Base-by-base conservation (phyloP, 306 rosid species). In the apple (Malus domestica) region DNA sequence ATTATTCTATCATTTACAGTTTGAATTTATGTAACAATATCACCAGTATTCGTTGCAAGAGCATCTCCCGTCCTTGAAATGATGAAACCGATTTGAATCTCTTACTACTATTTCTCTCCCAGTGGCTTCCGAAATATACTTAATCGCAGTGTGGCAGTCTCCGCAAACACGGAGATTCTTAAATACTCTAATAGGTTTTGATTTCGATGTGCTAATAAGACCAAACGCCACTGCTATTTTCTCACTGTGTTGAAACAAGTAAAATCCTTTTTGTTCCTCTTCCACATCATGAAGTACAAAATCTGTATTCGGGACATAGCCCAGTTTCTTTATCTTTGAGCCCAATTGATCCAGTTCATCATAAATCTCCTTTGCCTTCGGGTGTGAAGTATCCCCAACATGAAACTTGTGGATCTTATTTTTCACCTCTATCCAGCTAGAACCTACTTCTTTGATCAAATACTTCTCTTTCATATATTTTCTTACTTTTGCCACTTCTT, bases 201-300 rank as follows among this genome's bases (percentile, higher is more conserved):
- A 67, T 32, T 49, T 74, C 0, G 65, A 57, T 45, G 83, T 80
- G 66, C 73, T 73, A 14, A 80, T 59, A n/a, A 80, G 70, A 63
- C 79, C 79, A 58, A 73, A 80, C 4, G 71, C 75, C 79, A 74
- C 83, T 18, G 83, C 79, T 46, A 80, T 2, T 51, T 80, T 80
- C 79, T 74, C 79, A 35, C 79, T 80, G 83, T 79, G 83, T 54
- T 80, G 83, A 67, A 74, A 25, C 83, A 73, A 68, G 51, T 74
- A 74, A 40, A 30, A 61, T 33, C 68, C 75, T 22, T 74, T 73
- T 49, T 58, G 70, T 19, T 80, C 66, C 65, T 73, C 78, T 19
- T 67, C 74, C 15, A 67, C 71, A 61, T 74, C 66, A 74, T 74
- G 83, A 59, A 80, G 79, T 49, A 68, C 83, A n/a, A 16, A 74